Conservation (phyloP, 176 grass and related monocot genomes). For the Zea luxurians region DNA sequence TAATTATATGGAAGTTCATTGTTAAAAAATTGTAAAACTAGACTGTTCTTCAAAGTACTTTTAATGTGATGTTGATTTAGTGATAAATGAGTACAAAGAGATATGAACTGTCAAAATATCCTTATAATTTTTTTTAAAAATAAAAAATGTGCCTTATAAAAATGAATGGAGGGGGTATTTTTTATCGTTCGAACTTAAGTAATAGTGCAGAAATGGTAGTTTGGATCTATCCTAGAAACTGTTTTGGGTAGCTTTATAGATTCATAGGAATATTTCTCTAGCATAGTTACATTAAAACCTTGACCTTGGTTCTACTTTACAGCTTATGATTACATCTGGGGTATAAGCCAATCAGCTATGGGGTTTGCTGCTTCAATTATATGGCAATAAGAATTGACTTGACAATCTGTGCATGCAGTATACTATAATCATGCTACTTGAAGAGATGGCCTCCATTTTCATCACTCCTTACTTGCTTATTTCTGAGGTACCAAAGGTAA, state of each 20-base stretch:
- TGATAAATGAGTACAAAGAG: neutral
- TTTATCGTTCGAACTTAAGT: neutral
- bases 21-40: neutral
- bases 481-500: slow-evolving; percentile 89
- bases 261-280: slow-evolving; percentile 29
- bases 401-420: slow-evolving; percentile 59
- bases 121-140: neutral
- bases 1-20: neutral
- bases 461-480: slow-evolving; percentile 92
- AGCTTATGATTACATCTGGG: neutral
- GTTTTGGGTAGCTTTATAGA: slow-evolving; percentile 2
- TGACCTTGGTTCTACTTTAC: neutral
- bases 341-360: neutral
- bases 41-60: neutral
- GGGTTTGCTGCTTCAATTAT: slow-evolving; percentile 1
- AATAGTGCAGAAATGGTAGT: neutral
- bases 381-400: slow-evolving; percentile 26
- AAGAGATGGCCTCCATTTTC: slow-evolving; percentile 97
- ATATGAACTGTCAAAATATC: neutral
- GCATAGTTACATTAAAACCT: slow-evolving; percentile 12
- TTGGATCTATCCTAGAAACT: slow-evolving; percentile 17
- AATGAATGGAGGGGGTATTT: neutral
- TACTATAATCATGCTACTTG: slow-evolving; percentile 91
- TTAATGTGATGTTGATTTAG: neutral
- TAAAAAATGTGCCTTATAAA: neutral